Evolutionary conservation across 2,329 filamentous ascomycete species (phyloP).

Genomic region (Elsinoe perseae): DNA sequence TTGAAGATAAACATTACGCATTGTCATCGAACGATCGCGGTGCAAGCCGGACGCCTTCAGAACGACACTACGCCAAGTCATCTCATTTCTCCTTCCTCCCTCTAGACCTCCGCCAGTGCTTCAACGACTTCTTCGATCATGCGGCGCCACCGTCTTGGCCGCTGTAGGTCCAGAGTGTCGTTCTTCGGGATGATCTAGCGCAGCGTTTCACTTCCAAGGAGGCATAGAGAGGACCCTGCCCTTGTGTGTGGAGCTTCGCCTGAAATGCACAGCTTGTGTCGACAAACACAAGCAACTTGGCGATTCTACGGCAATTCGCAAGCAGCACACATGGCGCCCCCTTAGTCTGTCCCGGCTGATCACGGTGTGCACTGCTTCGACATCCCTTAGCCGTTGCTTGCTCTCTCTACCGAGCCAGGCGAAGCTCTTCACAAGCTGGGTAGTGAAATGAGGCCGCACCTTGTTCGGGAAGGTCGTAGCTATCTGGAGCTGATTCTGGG

Average conservation of each 20-base stretch:
- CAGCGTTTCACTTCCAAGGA: constrained; percentile 7
- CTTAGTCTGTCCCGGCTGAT: background rate
- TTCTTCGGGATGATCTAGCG: background rate
- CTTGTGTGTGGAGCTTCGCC: background rate
- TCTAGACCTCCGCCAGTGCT: background rate
- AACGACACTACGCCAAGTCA: background rate
- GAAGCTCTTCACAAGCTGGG: background rate
- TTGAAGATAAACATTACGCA: background rate
- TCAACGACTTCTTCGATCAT: background rate
- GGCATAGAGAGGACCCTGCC: background rate
- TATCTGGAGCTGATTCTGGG: background rate
- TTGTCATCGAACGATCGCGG: background rate
- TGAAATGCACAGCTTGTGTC: background rate
- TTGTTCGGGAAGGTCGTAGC: background rate
- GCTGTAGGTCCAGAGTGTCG: background rate
- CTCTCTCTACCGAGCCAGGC: background rate
- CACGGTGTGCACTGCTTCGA: background rate
- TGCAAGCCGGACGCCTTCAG: background rate
- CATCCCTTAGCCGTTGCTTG: background rate
- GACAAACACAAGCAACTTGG: background rate
- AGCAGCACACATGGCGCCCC: background rate
- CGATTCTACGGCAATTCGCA: constrained; percentile 1
- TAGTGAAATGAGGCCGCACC: background rate
- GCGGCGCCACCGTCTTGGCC: constrained; percentile 4
- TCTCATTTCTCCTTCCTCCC: background rate